Conservation (phyloP, 1,284 basidiomycete genomes). For the Cutaneotrichosporon spelunceum region DNA sequence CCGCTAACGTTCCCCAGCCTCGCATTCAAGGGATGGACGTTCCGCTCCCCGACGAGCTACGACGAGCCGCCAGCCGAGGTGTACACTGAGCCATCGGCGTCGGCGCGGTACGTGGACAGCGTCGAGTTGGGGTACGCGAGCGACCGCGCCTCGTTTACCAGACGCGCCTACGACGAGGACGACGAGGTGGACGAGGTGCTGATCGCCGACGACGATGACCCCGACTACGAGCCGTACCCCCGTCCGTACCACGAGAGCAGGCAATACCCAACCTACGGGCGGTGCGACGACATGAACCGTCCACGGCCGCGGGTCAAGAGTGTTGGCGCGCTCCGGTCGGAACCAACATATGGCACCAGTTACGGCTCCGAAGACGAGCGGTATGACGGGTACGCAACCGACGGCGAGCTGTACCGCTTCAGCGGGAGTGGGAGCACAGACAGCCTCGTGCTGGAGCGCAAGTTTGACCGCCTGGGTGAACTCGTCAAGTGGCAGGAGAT, state of each 20-base stretch:
- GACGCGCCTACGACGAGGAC: not conserved
- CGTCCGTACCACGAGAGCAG: constrained; percentile 2
- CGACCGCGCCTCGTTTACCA: not conserved
- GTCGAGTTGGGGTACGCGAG: not conserved
- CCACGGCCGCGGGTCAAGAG: not conserved
- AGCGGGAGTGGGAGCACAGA: not conserved
- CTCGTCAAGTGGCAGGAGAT: constrained; percentile 9
- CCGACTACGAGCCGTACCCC: constrained; percentile 5
- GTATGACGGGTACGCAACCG: not conserved
- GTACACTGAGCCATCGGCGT: not conserved
- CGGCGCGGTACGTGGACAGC: not conserved
- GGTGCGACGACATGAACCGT: not conserved
- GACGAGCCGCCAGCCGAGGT: not conserved
- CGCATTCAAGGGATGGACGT: constrained; percentile 48
- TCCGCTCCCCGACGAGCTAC: constrained; percentile 19
- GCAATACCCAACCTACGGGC: constrained; percentile 1
- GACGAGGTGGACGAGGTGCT: constrained; percentile 2
- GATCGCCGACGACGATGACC: not conserved
- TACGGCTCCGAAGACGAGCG: not conserved
- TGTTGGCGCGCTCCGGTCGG: not conserved
- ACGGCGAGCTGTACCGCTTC: constrained; percentile 1
- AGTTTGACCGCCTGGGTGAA: not conserved
- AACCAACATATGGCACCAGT: not conserved
- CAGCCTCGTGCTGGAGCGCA: not conserved
- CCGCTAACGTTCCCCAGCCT: constrained; percentile 30